A percentile compares a stretch with the other conserved stretches of the same genome.
Evolutionary conservation across 73 alveolate genomes (phyloP).

Genomic region (Breviolum minutum): DNA sequence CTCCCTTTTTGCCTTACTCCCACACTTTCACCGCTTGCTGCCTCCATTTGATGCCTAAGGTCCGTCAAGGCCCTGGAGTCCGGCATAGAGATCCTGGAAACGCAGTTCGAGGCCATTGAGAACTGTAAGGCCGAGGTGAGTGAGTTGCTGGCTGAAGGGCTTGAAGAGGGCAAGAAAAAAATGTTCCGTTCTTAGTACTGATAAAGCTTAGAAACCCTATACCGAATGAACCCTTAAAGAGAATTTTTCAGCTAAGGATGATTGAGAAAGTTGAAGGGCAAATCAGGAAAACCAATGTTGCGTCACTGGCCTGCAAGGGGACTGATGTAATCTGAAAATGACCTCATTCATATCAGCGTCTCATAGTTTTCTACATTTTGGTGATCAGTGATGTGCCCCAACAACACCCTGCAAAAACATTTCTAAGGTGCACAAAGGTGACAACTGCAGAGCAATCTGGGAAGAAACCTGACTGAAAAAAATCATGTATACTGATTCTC

Average conservation of each 20-base stretch:
- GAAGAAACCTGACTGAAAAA: neutral
- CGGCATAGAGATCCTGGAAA: neutral
- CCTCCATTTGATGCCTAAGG: neutral
- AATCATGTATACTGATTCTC: no score
- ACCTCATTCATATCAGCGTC: neutral
- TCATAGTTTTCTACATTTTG: neutral
- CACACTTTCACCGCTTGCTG: neutral
- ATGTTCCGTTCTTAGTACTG: neutral
- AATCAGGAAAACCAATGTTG: neutral
- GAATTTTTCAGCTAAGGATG: neutral
- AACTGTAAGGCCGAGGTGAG: no score
- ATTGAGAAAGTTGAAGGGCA: neutral
- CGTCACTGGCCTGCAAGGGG: neutral
- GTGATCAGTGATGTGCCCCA: neutral
- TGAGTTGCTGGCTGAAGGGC: neutral
- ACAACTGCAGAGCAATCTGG: neutral
- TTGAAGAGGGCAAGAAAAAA: neutral
- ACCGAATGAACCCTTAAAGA: neutral
- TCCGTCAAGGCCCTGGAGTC: neutral
- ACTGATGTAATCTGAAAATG: neutral
- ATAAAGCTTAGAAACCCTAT: neutral
- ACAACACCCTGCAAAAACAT: no score
- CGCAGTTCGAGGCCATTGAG: neutral
- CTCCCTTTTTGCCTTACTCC: neutral
- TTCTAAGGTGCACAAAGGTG: conserved; percentile 8